phyloP scores from a whole-genome alignment of 305 asterid species.

The Fraxinus paxiana region DNA sequence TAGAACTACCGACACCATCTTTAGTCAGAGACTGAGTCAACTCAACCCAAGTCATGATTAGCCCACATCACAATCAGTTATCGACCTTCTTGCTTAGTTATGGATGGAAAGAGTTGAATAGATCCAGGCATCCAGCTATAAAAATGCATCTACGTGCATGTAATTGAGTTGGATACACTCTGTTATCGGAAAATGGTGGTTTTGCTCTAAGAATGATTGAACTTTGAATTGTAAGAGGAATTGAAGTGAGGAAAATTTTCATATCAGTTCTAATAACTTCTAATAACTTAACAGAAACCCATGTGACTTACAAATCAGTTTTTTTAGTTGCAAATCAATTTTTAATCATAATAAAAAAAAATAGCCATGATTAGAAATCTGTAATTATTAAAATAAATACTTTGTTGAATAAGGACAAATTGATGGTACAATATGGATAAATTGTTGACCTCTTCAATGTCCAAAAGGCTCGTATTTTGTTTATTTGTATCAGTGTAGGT shows the following conservation, averaged over 20 bases:
- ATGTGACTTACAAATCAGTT: background rate
- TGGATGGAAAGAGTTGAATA: background rate
- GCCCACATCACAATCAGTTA: background rate
- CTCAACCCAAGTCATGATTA: background rate
- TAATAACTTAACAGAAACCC: background rate
- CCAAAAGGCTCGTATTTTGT: background rate
- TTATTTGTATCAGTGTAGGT: background rate
- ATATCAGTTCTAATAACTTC: background rate
- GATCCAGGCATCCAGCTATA: background rate
- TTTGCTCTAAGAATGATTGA: background rate
- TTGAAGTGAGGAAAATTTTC: background rate
- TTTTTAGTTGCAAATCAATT: background rate
- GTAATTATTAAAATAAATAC: background rate
- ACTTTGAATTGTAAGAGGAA: background rate
- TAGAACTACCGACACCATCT: background rate
- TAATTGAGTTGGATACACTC: background rate
- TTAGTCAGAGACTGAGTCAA: background rate
- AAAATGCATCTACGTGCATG: background rate
- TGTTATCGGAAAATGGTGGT: background rate
- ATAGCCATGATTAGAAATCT: background rate
- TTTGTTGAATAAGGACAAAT: background rate
- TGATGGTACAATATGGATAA: background rate
- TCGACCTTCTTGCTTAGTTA: background rate
- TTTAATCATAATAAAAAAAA: background rate
- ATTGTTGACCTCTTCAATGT: background rate